These are phyloP conservation scores for Reticulascus tulasneorum DNA, from an alignment of 2,329 filamentous ascomycete species.

Conservation along the genomic window DNA sequence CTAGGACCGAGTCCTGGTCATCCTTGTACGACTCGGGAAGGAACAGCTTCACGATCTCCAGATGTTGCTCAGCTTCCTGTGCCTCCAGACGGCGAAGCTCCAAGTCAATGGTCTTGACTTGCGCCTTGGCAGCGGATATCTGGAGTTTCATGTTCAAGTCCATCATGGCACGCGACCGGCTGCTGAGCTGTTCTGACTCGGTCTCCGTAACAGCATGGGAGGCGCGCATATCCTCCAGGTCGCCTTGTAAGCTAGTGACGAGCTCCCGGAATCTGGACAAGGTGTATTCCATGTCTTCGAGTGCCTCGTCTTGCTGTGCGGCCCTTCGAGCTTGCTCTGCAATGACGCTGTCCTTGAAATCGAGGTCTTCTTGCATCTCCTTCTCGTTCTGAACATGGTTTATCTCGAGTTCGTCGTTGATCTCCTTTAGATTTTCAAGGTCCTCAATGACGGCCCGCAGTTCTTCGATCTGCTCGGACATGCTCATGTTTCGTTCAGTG, in stretches of 20 bases:
- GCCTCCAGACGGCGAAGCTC: slow-evolving; percentile 84
- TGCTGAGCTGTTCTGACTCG: slow-evolving; percentile 86
- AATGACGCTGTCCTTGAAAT: slow-evolving; percentile 80
- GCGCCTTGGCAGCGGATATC: slow-evolving; percentile 82
- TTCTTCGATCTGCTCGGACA: slow-evolving; percentile 79
- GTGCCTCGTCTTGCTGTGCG: slow-evolving; percentile 70
- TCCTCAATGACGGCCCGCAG: slow-evolving; percentile 80
- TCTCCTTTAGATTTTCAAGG: slow-evolving; percentile 82
- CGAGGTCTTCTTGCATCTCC: slow-evolving; percentile 89
- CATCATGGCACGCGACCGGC: slow-evolving; percentile 88
- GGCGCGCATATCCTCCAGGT: slow-evolving; percentile 87
- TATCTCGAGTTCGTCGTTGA: slow-evolving; percentile 90
- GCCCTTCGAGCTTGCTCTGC: slow-evolving; percentile 74
- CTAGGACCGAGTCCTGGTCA: slow-evolving; percentile 82
- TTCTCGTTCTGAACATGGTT: slow-evolving; percentile 92
- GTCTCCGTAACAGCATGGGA: slow-evolving; percentile 90
- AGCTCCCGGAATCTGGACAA: slow-evolving; percentile 84
- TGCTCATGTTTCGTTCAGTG: slow-evolving; percentile 78
- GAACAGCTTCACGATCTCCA: slow-evolving; percentile 85
- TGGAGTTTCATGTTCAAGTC: slow-evolving; percentile 95
- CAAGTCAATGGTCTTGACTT: slow-evolving; percentile 90
- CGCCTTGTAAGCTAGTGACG: slow-evolving; percentile 77
- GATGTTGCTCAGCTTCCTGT: slow-evolving; percentile 81
- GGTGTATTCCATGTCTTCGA: slow-evolving; percentile 88
- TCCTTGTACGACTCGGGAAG: slow-evolving; percentile 77